phyloP scores from a whole-genome alignment of 768 basidiomycete species.

The Mycena polygramma region DNA sequence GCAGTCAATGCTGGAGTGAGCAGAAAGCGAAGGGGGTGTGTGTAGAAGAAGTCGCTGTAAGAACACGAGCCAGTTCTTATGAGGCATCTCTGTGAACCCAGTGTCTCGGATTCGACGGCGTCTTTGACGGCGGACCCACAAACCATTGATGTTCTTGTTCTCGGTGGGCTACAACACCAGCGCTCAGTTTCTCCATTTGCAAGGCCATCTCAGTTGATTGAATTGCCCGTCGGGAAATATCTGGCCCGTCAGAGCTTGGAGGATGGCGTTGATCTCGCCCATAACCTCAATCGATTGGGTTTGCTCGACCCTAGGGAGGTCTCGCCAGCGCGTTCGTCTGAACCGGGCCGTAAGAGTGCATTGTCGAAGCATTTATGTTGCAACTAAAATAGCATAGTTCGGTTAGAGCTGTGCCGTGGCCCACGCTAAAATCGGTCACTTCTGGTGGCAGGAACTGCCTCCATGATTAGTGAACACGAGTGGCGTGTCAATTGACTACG shows the following conservation, averaged over 20 bases:
- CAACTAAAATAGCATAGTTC: conserved; percentile 2
- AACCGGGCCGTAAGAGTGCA: not conserved
- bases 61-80: conserved; percentile 8
- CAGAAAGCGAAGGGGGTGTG: not conserved
- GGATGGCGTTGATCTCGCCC: not conserved
- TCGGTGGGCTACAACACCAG: not conserved
- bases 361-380: not conserved
- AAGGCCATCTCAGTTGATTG: not conserved
- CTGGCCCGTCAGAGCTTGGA: not conserved
- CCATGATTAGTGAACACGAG: not conserved
- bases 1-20: not conserved
- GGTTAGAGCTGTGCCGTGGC: conserved; percentile 20
- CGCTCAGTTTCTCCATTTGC: not conserved
- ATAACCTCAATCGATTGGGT: not conserved
- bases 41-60: not conserved
- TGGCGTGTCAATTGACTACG: too few species aligned
- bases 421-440: conserved; percentile 12
- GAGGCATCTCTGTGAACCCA: conserved; percentile 1
- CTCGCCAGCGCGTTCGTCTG: not conserved
- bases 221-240: not conserved
- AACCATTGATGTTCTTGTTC: conserved; percentile 23
- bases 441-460: not conserved
- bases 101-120: conserved; percentile 5
- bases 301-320: not conserved
- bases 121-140: conserved; percentile 23